phyloP scores from a whole-genome alignment of 164 flowering plant genomes.

The Berberis thunbergii region DNA sequence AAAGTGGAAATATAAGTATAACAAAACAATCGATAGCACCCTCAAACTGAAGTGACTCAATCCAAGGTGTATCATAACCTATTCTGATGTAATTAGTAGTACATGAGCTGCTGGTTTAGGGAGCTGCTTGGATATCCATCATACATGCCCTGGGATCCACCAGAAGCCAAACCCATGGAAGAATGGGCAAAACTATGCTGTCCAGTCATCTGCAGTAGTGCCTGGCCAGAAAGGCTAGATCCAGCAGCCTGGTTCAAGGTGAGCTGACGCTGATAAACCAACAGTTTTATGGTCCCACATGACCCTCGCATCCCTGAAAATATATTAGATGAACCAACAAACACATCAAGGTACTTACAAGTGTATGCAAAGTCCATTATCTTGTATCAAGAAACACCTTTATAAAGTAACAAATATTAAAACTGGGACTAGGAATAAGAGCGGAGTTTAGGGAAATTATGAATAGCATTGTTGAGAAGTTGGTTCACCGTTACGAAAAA shows the following conservation, averaged over 20 bases:
- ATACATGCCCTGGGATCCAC: constrained; percentile 62
- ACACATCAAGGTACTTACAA: no score
- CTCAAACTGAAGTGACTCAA: no score
- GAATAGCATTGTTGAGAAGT: no score
- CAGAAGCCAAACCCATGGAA: constrained; percentile 25
- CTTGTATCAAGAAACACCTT: no score
- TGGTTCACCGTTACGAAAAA: no score
- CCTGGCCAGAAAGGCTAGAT: constrained; percentile 6
- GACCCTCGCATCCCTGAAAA: constrained; percentile 75
- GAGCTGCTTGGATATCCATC: constrained; percentile 26
- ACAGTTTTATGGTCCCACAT: constrained; percentile 92
- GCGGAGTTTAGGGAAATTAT: no score
- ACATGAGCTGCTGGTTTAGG: constrained; percentile 78
- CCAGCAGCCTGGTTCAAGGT: constrained; percentile 27
- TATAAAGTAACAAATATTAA: no score
- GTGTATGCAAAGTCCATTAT: no score
- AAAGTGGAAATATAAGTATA: no score
- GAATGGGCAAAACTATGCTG: constrained; percentile 35
- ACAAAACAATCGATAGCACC: no score
- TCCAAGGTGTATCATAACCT: not conserved
- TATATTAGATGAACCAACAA: no score
- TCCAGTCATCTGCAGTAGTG: constrained; percentile 51
- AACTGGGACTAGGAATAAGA: no score
- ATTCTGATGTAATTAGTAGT: constrained; percentile 41
- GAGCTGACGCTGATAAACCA: constrained; percentile 84